Conservation (phyloP, 768 basidiomycete species). For the Hortiboletus campestris region DNA sequence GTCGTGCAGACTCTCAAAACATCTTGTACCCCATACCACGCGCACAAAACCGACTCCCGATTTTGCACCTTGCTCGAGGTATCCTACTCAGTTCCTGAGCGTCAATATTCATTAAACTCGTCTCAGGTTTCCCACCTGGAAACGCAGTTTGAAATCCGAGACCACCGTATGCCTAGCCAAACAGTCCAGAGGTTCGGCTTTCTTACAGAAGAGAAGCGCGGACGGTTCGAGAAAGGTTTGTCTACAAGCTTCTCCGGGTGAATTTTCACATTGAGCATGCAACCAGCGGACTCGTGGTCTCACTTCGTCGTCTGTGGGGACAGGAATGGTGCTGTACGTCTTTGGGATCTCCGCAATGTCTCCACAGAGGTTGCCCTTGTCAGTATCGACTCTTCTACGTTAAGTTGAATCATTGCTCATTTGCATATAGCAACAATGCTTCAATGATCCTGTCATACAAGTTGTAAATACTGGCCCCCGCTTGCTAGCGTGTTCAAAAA, state of each 20-base stretch:
- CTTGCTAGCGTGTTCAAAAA: constrained; percentile 40
- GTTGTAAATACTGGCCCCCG: constrained; percentile 34
- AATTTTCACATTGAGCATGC: constrained; percentile 14
- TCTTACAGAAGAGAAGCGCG: constrained; percentile 34
- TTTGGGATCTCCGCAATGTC: constrained; percentile 49
- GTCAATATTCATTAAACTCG: neutral
- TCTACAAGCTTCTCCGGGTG: constrained; percentile 4
- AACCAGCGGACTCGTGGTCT: constrained; percentile 29
- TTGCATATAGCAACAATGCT: constrained; percentile 32
- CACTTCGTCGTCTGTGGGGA: constrained; percentile 44
- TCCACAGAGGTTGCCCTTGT: constrained; percentile 26
- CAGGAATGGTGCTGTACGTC: constrained; percentile 38
- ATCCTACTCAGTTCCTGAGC: constrained; percentile 1
- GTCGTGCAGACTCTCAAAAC: constrained; percentile 39
- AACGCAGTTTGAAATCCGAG: constrained; percentile 52
- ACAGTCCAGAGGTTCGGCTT: constrained; percentile 48
- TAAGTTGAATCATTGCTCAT: neutral
- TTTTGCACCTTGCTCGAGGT: constrained; percentile 48
- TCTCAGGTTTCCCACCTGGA: constrained; percentile 48
- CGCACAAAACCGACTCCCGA: constrained; percentile 36
- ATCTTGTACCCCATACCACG: constrained; percentile 45
- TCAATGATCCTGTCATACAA: constrained; percentile 38
- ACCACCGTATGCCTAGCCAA: constrained; percentile 37
- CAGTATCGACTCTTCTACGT: neutral
- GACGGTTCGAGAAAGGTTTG: constrained; percentile 46